Base-by-base conservation (phyloP, 805 yeast species). In the Zygotorulaspora danielsina region DNA sequence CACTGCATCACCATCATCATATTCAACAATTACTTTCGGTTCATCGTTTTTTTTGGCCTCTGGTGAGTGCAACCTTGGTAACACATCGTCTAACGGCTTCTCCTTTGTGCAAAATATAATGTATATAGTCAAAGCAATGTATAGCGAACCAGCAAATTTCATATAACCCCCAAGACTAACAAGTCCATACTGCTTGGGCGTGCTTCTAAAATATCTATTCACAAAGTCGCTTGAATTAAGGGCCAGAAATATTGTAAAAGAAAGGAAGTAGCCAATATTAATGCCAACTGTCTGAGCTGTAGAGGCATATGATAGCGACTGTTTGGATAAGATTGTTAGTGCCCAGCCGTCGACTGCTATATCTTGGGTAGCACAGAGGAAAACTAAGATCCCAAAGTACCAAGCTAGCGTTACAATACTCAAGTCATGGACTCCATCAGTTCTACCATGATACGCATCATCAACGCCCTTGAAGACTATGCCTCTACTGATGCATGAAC, bases 331-430 rank as follows among this genome's bases (percentile, higher is more conserved):
- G 27, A 90, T 78, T 1, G 96, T 93, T 55, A 93, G 67, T 0
- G 97, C 97, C 98, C 98, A 93, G 8, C 98, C 97, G 65, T 93
- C 98, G 16, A 93, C 98, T 0, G 98, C 97, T 40, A 93, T 93
- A 59, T 93, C 98, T 63, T 93, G 98, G 0, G 98, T 90, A 1
- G 97, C 97, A 66, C 97, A 89, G 44, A 89, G 70, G 42, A 90
- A 76, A 21, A 93, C 93, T 43, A 93, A 67, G 16, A 78, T 48
- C 53, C 89, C 84, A 63, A 93, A 93, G 41, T 78, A 71, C 35
- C 69, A 50, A 0, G 97, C 86, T 45, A 93, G 75, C 2, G 64
- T 57, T 11, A 40, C 16, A 12, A 61, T 44, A 32, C 52, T 46
- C 11, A 49, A 39, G 20, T 46, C 43, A 22, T 37, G 44, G 6